Conservation (phyloP, 2,329 filamentous ascomycete species). For the Cladosporium cucumerinum region DNA sequence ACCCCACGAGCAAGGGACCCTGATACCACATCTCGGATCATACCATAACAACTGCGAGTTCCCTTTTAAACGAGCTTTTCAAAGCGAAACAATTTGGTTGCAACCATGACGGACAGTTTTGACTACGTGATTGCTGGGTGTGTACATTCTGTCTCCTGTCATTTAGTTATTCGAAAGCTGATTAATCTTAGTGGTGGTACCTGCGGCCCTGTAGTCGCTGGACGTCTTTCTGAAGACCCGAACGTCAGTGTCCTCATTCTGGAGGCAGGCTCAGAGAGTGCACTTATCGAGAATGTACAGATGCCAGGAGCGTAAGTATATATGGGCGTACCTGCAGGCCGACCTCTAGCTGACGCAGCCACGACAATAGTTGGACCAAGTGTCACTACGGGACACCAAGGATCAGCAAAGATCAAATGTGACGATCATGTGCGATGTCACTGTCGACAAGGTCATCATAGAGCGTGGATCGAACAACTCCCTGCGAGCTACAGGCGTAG, state of each 20-base stretch:
- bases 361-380: constrained; percentile 37
- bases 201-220: constrained; percentile 26
- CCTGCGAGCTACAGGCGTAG: constrained; percentile 44
- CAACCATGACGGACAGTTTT: constrained; percentile 23
- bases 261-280: constrained; percentile 29
- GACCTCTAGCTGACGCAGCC: neutral
- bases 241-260: constrained; percentile 27
- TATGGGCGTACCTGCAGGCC: neutral
- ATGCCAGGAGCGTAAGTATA: constrained; percentile 42
- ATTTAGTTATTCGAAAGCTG: neutral
- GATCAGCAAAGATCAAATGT: constrained; percentile 44
- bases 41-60: neutral
- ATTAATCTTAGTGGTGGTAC: constrained; percentile 24
- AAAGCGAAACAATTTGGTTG: neutral
- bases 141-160: constrained; percentile 16
- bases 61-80: neutral
- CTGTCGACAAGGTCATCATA: constrained; percentile 62
- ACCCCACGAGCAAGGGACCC: neutral
- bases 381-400: constrained; percentile 41
- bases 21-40: neutral
- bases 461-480: constrained; percentile 53
- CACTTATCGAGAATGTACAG: constrained; percentile 45
- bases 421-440: constrained; percentile 38
- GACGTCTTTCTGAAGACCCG: constrained; percentile 27
- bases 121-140: constrained; percentile 30